phyloP scores from a whole-genome alignment of 345 rosid species.

The Dipteronia sinensis region DNA sequence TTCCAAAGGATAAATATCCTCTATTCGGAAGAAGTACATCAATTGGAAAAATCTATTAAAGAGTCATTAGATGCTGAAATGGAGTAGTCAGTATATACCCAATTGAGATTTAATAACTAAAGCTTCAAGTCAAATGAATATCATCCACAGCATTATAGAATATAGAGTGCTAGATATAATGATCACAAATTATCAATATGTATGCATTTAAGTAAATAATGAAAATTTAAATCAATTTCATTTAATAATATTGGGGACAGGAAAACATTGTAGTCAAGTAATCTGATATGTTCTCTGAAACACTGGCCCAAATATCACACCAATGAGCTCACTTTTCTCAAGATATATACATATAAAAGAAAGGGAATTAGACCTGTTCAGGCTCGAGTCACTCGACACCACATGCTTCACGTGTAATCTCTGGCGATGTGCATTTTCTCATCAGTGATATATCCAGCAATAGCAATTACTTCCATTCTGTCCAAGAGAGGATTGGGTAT shows the following conservation, averaged over 20 bases:
- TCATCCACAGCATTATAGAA: neutral
- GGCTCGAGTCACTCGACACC: conserved; percentile 94
- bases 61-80: neutral
- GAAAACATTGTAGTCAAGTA: neutral
- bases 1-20: neutral
- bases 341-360: neutral
- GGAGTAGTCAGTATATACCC: neutral
- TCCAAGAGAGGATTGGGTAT: conserved; percentile 98
- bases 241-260: neutral
- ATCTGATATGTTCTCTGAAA: neutral
- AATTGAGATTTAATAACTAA: neutral
- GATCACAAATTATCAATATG: neutral
- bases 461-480: conserved; percentile 97
- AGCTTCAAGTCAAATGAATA: neutral
- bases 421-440: conserved; percentile 98
- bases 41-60: neutral
- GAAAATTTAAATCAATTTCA: neutral
- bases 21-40: neutral
- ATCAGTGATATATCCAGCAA: conserved; percentile 98
- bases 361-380: conserved; percentile 65
- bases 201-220: neutral
- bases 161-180: too few species aligned
- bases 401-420: conserved; percentile 90
- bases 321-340: neutral
- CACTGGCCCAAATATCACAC: neutral